phyloP scores from a whole-genome alignment of 306 rosid species.

The Vicia sativa region DNA sequence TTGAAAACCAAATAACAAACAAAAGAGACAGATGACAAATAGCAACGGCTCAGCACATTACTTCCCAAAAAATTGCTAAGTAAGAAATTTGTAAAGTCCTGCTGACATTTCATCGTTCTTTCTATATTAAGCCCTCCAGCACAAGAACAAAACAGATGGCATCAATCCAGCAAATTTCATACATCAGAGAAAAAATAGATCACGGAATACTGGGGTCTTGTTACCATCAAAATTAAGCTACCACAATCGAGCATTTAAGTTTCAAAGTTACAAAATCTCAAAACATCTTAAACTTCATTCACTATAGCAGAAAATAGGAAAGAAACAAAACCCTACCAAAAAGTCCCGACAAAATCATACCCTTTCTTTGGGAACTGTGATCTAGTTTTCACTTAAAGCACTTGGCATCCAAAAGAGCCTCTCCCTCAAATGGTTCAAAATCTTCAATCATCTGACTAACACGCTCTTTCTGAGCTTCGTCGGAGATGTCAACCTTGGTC shows the following conservation, averaged over 20 bases:
- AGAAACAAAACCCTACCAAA: slow-evolving; percentile 28
- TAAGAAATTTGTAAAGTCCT: not conserved
- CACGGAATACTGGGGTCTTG: not conserved
- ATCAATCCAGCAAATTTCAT: not conserved
- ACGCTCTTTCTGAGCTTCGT: slow-evolving; percentile 81
- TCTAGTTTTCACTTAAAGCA: slow-evolving; percentile 66
- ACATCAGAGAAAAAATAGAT: not conserved
- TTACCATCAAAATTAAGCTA: slow-evolving; percentile 11
- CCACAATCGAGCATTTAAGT: slow-evolving; percentile 33
- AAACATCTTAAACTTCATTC: slow-evolving; percentile 6
- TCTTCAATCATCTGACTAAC: slow-evolving; percentile 85
- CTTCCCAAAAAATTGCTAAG: no score
- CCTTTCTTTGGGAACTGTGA: not conserved
- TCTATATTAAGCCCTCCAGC: not conserved
- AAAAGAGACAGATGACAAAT: no score
- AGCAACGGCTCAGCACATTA: no score
- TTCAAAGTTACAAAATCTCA: slow-evolving; percentile 14
- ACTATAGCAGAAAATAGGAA: slow-evolving; percentile 26
- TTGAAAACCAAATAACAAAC: no score
- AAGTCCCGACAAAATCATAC: slow-evolving; percentile 34
- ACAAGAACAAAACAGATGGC: not conserved
- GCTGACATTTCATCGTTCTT: not conserved
- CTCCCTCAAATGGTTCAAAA: slow-evolving; percentile 81
- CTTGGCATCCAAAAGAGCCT: slow-evolving; percentile 79
- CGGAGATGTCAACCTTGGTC: slow-evolving; percentile 74